Percentiles rank a stretch among this genome's conserved stretches.
These are phyloP conservation scores for Trichoderma sp. DNA, from an alignment of 2,329 filamentous ascomycete species.

Conservation along the genomic window DNA sequence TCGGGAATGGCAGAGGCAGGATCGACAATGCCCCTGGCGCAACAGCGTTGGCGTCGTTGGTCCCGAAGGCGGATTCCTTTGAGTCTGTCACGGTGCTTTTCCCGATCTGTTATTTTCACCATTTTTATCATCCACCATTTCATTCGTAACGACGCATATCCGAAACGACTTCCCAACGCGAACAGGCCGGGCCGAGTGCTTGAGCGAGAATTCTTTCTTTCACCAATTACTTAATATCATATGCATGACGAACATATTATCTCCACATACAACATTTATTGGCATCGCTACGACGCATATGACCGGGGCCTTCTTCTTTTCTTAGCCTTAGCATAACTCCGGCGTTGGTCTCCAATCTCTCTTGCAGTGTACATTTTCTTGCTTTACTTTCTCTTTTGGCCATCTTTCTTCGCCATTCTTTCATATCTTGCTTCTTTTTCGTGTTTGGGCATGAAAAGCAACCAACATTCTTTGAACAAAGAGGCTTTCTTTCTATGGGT, in stretches of 20 bases:
- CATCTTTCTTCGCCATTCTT: neutral
- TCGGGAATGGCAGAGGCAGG: conserved; percentile 42
- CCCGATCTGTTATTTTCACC: neutral
- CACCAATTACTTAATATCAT: conserved; percentile 1
- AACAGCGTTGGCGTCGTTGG: conserved; percentile 58
- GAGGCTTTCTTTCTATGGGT: neutral
- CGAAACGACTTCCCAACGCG: neutral
- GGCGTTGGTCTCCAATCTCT: conserved; percentile 23
- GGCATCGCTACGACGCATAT: conserved; percentile 29
- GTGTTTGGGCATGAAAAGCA: neutral
- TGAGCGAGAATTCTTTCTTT: conserved; percentile 1
- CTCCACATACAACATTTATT: conserved; percentile 15
- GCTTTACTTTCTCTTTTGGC: neutral
- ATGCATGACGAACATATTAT: conserved; percentile 18
- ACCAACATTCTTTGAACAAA: neutral
- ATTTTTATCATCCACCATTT: neutral
- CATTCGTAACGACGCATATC: neutral
- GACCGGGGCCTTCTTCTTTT: conserved; percentile 16
- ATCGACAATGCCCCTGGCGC: conserved; percentile 59
- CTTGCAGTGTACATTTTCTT: neutral
- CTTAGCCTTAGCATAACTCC: conserved; percentile 26
- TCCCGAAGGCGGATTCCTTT: conserved; percentile 58
- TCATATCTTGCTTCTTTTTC: neutral
- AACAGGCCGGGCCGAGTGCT: conserved; percentile 18
- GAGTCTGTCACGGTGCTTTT: neutral